Evolutionary conservation across 2,329 filamentous ascomycete species (phyloP).

Genomic region (Pseudogymnoascus pannorum): DNA sequence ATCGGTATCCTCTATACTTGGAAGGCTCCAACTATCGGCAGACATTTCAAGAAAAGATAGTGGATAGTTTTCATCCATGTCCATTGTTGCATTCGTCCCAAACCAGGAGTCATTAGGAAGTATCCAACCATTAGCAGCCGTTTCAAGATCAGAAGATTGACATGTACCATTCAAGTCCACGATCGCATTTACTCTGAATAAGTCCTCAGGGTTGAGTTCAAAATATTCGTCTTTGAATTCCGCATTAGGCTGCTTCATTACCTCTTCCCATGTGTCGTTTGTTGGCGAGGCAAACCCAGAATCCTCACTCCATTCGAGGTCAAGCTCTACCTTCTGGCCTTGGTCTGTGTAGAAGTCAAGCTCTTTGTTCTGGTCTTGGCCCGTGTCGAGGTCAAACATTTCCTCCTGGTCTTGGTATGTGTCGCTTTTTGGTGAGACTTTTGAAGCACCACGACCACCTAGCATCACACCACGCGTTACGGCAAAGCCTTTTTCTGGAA

Average conservation of each 20-base stretch:
- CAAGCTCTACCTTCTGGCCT: not conserved
- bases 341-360: too few relatives aligned
- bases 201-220: not conserved
- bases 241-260: not conserved
- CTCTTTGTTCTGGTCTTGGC: too few relatives aligned
- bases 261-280: not conserved
- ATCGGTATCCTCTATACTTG: not conserved
- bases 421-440: not conserved
- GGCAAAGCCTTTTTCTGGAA: slow-evolving; percentile 1
- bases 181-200: not conserved
- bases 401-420: not conserved
- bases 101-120: not conserved
- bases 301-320: not conserved
- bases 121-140: not conserved
- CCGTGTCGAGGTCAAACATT: not conserved
- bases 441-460: not conserved
- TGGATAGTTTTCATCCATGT: not conserved
- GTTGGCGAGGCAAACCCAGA: not conserved
- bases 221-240: not conserved
- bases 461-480: not conserved
- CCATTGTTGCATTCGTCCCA: not conserved
- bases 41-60: not conserved
- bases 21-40: not conserved
- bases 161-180: not conserved
- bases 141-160: not conserved